These are phyloP conservation scores for Cadophora luteo-olivacea DNA, from an alignment of 2,329 filamentous ascomycete species.

Conservation along the genomic window DNA sequence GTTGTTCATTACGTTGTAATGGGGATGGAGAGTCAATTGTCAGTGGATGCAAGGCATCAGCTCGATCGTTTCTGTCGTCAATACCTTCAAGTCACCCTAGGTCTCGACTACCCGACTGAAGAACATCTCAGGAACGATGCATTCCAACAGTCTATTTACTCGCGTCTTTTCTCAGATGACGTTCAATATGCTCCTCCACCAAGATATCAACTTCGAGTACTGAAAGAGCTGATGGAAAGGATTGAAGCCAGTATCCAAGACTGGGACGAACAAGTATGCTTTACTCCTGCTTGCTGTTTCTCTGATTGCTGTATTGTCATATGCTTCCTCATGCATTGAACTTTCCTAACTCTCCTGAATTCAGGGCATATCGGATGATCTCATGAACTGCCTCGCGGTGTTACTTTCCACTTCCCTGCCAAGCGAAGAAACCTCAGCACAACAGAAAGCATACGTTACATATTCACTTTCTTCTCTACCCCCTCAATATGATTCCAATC, in stretches of 20 bases:
- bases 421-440: constrained; percentile 69
- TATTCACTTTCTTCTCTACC: constrained; percentile 55
- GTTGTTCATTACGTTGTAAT: constrained; percentile 27
- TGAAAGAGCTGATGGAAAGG: constrained; percentile 74
- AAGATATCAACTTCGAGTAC: constrained; percentile 72
- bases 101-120: constrained; percentile 68
- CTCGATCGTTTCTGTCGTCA: constrained; percentile 70
- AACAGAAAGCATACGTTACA: constrained; percentile 77
- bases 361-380: constrained; percentile 83
- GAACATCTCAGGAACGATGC: constrained; percentile 62
- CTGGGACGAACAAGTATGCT: constrained; percentile 86
- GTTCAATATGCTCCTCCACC: constrained; percentile 66
- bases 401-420: constrained; percentile 69
- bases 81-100: constrained; percentile 76
- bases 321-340: constrained; percentile 17
- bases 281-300: constrained; percentile 15
- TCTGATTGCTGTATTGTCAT: background rate
- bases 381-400: constrained; percentile 72
- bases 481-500: constrained; percentile 14
- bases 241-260: constrained; percentile 80
- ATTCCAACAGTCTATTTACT: constrained; percentile 72
- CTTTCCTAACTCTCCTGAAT: constrained; percentile 35
- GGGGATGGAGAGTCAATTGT: constrained; percentile 42
- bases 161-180: constrained; percentile 67
- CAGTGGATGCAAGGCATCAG: constrained; percentile 39